These are phyloP conservation scores for Epichloe elymi DNA, from an alignment of 2,329 filamentous ascomycete species.

Conservation along the genomic window DNA sequence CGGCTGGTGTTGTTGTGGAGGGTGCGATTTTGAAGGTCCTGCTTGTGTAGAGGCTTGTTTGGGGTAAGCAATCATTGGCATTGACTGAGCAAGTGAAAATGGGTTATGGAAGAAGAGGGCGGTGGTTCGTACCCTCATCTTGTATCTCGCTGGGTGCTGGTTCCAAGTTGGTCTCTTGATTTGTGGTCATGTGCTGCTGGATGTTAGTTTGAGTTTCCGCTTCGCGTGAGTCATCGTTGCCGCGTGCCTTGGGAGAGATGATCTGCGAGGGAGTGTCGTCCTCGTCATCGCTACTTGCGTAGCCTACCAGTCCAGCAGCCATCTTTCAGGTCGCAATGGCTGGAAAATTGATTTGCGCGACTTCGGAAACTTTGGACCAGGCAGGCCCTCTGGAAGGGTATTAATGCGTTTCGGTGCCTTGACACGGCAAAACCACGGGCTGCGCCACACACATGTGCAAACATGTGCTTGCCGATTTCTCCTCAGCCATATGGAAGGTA, in stretches of 20 bases:
- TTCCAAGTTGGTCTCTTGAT: not conserved
- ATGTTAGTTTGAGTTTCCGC: not conserved
- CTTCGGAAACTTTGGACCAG: no score
- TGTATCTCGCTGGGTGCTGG: not conserved
- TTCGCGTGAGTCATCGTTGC: not conserved
- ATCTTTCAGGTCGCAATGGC: constrained; percentile 12
- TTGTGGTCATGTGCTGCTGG: not conserved
- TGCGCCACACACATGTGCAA: constrained; percentile 1
- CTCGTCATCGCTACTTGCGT: constrained; percentile 40
- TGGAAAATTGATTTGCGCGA: not conserved
- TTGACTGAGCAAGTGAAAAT: no score
- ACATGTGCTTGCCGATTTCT: not conserved
- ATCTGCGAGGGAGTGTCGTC: constrained; percentile 16
- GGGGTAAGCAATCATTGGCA: no score
- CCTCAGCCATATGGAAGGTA: not conserved
- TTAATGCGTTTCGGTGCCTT: not conserved
- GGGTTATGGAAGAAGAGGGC: not conserved
- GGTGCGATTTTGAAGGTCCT: not conserved
- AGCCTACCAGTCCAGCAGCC: constrained; percentile 33
- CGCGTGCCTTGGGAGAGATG: not conserved
- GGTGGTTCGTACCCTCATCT: not conserved
- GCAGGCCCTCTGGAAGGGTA: not conserved
- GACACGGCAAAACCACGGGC: constrained; percentile 1
- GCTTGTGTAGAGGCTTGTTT: not conserved
- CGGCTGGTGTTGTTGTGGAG: not conserved